phyloP scores from a whole-genome alignment of 2,329 filamentous ascomycete species.

The Aspergillus amoenus region DNA sequence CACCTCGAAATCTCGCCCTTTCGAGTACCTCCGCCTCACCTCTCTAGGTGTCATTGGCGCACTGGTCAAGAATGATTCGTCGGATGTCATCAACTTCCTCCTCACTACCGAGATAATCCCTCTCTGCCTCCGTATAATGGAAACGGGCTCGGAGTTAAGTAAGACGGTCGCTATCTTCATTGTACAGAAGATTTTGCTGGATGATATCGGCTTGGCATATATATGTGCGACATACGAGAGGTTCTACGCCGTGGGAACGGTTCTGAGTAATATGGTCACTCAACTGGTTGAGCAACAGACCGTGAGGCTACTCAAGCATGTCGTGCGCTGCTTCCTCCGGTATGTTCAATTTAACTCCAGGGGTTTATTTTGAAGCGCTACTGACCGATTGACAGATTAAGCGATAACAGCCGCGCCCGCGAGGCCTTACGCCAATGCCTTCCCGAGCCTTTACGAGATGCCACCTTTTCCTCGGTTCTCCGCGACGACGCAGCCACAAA shows the following conservation, averaged over 20 bases:
- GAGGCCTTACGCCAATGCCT: conserved; percentile 95
- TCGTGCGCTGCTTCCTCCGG: conserved; percentile 95
- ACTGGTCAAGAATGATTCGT: conserved; percentile 97
- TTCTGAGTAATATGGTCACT: conserved; percentile 97
- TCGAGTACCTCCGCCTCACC: conserved; percentile 94
- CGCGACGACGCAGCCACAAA: conserved; percentile 97
- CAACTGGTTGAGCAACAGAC: conserved; percentile 98
- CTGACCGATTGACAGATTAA: conserved; percentile 59
- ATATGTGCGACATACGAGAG: conserved; percentile 98
- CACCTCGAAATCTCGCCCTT: conserved; percentile 94
- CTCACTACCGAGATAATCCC: conserved; percentile 98
- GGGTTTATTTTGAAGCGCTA: not conserved
- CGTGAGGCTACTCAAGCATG: conserved; percentile 91
- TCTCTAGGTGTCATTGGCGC: conserved; percentile 96
- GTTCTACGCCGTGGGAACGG: conserved; percentile 96
- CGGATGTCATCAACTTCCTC: conserved; percentile 98
- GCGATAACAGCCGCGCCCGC: conserved; percentile 91
- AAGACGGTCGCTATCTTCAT: conserved; percentile 99
- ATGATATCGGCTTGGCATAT: conserved; percentile 95
- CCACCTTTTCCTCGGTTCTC: conserved; percentile 93
- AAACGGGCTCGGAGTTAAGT: conserved; percentile 95
- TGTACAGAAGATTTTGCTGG: conserved; percentile 95
- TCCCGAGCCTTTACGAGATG: conserved; percentile 96
- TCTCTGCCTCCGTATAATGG: conserved; percentile 96
- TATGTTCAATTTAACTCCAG: conserved; percentile 47